Percentiles rank a stretch among this genome's conserved stretches.
phyloP scores from a whole-genome alignment of 2,329 filamentous ascomycete genomes.

The Fusarium annulatum region DNA sequence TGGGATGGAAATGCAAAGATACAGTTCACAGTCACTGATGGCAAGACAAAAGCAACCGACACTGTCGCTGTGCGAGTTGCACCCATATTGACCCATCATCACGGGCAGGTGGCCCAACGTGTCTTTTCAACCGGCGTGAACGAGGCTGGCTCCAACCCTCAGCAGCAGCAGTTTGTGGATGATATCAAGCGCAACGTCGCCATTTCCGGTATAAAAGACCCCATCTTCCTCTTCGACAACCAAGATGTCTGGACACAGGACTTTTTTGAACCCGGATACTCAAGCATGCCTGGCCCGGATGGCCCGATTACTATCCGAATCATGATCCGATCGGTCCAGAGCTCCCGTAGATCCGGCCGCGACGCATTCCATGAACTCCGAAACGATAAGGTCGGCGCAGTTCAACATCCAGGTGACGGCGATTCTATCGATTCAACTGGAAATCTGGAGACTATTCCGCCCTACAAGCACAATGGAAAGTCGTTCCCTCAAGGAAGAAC shows the following conservation, averaged over 20 bases:
- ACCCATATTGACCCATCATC: conserved; percentile 52
- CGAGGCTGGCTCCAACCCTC: background rate
- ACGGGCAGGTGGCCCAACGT: conserved; percentile 46
- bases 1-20: conserved; percentile 47
- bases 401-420: conserved; percentile 41
- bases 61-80: conserved; percentile 49
- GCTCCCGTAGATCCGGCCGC: conserved; percentile 43
- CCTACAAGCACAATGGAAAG: conserved; percentile 38
- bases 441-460: conserved; percentile 54
- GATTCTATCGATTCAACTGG: conserved; percentile 41
- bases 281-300: conserved; percentile 52
- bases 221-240: conserved; percentile 17
- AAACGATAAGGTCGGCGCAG: conserved; percentile 43
- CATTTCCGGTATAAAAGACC: conserved; percentile 10
- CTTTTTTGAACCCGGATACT: conserved; percentile 53
- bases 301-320: conserved; percentile 48
- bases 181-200: conserved; percentile 13
- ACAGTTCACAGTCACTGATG: conserved; percentile 46
- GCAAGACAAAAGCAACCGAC: conserved; percentile 33
- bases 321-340: conserved; percentile 48
- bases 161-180: conserved; percentile 1
- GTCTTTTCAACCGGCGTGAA: conserved; percentile 22
- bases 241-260: conserved; percentile 52
- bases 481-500: conserved; percentile 36
- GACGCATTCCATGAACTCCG: conserved; percentile 49